These are phyloP conservation scores for Heliocybe sulcata DNA, from an alignment of 1,284 basidiomycete genomes.

Conservation along the genomic window DNA sequence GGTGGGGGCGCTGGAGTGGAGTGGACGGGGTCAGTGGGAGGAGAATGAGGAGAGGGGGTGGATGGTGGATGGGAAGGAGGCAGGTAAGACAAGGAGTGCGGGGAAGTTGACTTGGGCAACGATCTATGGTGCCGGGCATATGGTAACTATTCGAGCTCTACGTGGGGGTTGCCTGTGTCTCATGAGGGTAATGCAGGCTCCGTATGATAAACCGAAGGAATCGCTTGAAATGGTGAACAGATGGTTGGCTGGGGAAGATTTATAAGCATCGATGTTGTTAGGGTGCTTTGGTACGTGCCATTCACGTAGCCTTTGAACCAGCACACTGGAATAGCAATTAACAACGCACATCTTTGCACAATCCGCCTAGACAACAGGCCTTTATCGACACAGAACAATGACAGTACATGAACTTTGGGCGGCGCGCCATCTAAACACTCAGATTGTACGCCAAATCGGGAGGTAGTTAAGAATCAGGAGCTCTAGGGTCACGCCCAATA, in stretches of 20 bases:
- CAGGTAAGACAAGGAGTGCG: conserved; percentile 50
- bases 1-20: conserved; percentile 58
- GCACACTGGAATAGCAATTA: too few relatives aligned
- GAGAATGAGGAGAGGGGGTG: conserved; percentile 44
- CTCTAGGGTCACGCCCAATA: too few relatives aligned
- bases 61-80: conserved; percentile 41
- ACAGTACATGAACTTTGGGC: too few relatives aligned
- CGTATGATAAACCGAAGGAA: conserved; percentile 55
- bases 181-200: conserved; percentile 30
- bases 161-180: background rate
- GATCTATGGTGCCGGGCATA: conserved; percentile 53
- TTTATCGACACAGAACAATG: too few relatives aligned
- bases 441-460: too few relatives aligned
- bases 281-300: too few relatives aligned
- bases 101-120: conserved; percentile 60
- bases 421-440: too few relatives aligned
- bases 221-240: conserved; percentile 42
- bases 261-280: background rate
- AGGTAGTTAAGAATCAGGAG: too few relatives aligned
- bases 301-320: too few relatives aligned
- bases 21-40: conserved; percentile 44
- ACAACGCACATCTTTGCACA: too few relatives aligned
- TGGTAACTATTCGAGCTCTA: conserved; percentile 29
- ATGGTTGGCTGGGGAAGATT: conserved; percentile 29
- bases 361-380: too few relatives aligned